phyloP scores from a whole-genome alignment of 164 flowering plant species.

The Umbilicus rupestris region DNA sequence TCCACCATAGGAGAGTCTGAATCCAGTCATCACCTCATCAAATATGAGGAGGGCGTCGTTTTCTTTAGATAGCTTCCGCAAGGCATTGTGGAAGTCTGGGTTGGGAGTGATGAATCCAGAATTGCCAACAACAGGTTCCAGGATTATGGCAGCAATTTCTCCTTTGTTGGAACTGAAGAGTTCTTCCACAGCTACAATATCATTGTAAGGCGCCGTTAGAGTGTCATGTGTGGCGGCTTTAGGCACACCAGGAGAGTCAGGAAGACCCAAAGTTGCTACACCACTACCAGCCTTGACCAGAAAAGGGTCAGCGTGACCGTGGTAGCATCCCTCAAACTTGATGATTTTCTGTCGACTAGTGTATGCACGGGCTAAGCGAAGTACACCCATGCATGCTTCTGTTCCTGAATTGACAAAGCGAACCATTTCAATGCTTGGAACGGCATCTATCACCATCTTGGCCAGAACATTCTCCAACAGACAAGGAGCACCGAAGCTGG shows the following conservation, averaged over 20 bases:
- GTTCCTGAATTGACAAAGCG: conserved; percentile 96
- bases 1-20: conserved; percentile 85
- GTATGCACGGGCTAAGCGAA: conserved; percentile 85
- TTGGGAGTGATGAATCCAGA: conserved; percentile 75
- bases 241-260: conserved; percentile 97
- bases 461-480: conserved; percentile 76
- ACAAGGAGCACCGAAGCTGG: conserved; percentile 98
- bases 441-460: conserved; percentile 86
- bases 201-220: conserved; percentile 72
- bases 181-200: conserved; percentile 46
- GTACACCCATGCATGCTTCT: conserved; percentile 95
- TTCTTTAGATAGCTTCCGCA: conserved; percentile 56
- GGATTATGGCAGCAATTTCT: conserved; percentile 73
- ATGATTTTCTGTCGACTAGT: conserved; percentile 54
- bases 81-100: conserved; percentile 52
- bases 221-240: conserved; percentile 65
- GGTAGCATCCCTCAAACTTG: conserved; percentile 96
- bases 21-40: conserved; percentile 97
- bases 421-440: conserved; percentile 93
- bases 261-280: conserved; percentile 92
- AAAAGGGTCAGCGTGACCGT: conserved; percentile 96
- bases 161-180: conserved; percentile 59
- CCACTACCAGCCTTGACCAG: conserved; percentile 99
- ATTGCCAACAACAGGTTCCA: conserved; percentile 94
- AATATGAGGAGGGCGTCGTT: conserved; percentile 69